Base-by-base conservation (phyloP, 768 basidiomycete genomes). In the Lentinula raphanica region DNA sequence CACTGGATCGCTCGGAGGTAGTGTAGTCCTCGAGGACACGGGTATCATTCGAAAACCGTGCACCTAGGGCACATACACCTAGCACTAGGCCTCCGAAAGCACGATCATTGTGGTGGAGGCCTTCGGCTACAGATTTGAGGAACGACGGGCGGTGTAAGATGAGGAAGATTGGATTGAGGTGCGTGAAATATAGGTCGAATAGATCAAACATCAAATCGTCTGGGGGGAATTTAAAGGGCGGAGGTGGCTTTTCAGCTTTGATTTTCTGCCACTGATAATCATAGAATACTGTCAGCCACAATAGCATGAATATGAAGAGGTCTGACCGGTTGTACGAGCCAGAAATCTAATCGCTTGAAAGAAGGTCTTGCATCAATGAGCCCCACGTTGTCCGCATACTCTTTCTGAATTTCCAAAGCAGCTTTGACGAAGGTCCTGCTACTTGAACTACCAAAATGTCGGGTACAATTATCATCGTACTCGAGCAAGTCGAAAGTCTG, bases 391-490 rank as follows among this genome's bases (percentile, higher is more conserved):
- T 75, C 75, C 9, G 69, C 68, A 17, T 66, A 69, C 55, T 76
- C 75, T 51, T 70, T 68, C 61, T 77, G 79, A 28, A 79, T 63
- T 58, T 76, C 69, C 15, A 75, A 66, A 28, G 77, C 78, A 51
- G 54, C 54, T 55, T 66, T 62, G 42, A 84, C 70, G 13, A 84
- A 74, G 73, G 80, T 77, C 0, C 76, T 74, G 12, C 80, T 78
- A 61, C 81, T 82, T 8, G 79, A 79, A 59, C 82, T 81, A 0
- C 83, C 82, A 59, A 81, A 80, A 63, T 82, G 83, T 5, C 77
- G 70, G 31, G 71, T 68, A 9, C 76, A 73, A 2, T 60, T 58
- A 1, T 73, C 68, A 23, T 74, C 71, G 11, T 79, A 59, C 0
- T 68, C 55, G 49, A 79, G 56, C n/a, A 62, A 55, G 55, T 67